Percentiles rank a stretch among this genome's conserved stretches.
Conservation (phyloP, 805 yeast genomes). For the Candida stauntonica region DNA sequence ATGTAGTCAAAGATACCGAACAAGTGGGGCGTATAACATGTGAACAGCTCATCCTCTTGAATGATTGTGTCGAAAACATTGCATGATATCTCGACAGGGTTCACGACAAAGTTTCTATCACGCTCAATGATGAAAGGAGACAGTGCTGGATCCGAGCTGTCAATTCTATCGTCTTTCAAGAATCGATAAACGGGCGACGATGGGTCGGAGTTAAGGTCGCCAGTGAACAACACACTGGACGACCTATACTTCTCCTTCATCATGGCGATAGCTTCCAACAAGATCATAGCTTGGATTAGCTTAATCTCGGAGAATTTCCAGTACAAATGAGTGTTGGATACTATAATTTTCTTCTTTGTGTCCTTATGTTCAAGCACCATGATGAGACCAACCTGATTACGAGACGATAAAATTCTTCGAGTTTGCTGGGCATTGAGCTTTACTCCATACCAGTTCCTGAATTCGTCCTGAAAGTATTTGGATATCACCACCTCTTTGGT, state of each 20-base stretch:
- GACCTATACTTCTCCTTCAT: slow-evolving; percentile 26
- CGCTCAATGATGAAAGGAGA: slow-evolving; percentile 17
- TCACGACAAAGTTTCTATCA: slow-evolving; percentile 27
- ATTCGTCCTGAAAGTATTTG: slow-evolving; percentile 16
- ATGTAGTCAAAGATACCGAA: slow-evolving; percentile 55
- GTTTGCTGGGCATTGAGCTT: slow-evolving; percentile 21
- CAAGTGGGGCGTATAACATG: slow-evolving; percentile 46
- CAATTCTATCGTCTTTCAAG: slow-evolving; percentile 31
- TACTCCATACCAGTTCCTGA: slow-evolving; percentile 11
- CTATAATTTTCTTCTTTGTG: slow-evolving; percentile 37
- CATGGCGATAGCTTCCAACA: slow-evolving; percentile 33
- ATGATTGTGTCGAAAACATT: slow-evolving; percentile 29
- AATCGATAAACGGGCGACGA: slow-evolving; percentile 46
- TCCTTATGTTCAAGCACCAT: slow-evolving; percentile 42
- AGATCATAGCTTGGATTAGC: slow-evolving; percentile 46
- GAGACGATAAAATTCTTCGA: slow-evolving; percentile 32
- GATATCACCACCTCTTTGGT: slow-evolving; percentile 31
- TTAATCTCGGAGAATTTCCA: slow-evolving; percentile 58
- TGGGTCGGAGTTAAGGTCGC: slow-evolving; percentile 54
- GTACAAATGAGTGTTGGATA: slow-evolving; percentile 58
- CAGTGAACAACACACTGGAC: slow-evolving; percentile 42
- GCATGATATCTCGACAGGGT: slow-evolving; percentile 28
- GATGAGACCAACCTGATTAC: slow-evolving; percentile 58
- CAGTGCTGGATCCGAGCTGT: slow-evolving; percentile 23
- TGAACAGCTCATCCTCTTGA: slow-evolving; percentile 22